phyloP scores from a whole-genome alignment of 2,329 filamentous ascomycete species.

The Huntiella bhutanensis region DNA sequence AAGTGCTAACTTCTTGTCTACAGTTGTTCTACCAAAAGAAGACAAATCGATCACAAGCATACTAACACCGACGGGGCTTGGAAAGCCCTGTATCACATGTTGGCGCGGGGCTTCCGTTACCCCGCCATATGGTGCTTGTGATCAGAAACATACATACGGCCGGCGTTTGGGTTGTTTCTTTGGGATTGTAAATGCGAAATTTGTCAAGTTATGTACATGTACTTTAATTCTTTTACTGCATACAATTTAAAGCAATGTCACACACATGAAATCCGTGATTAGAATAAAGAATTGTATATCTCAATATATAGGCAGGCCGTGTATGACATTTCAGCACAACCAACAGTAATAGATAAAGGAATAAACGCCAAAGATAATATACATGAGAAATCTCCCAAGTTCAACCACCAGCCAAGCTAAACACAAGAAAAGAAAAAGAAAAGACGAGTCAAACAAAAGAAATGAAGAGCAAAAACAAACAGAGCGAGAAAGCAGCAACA shows the following conservation, averaged over 20 bases:
- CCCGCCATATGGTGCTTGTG: constrained; percentile 2
- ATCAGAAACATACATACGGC: constrained; percentile 3
- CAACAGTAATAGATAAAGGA: too few species aligned
- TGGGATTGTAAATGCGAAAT: background rate
- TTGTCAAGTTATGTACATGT: background rate
- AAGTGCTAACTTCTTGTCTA: constrained; percentile 15
- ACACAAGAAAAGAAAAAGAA: background rate
- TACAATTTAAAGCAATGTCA: background rate
- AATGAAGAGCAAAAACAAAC: background rate
- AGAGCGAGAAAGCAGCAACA: background rate
- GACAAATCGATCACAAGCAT: constrained; percentile 38
- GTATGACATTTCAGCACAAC: too few species aligned
- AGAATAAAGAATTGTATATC: too few species aligned
- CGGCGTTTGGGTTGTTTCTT: constrained; percentile 3
- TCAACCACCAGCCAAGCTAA: background rate
- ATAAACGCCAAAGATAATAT: background rate
- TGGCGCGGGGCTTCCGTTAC: background rate
- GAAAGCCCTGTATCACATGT: background rate
- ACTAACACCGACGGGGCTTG: constrained; percentile 32
- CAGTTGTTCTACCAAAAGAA: constrained; percentile 49
- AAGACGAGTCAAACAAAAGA: background rate
- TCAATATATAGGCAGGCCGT: too few species aligned
- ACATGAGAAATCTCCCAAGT: background rate
- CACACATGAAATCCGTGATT: too few species aligned
- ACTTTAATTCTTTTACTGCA: background rate